phyloP scores from a whole-genome alignment of 2,329 filamentous ascomycete species.

The Penicillium sp. region DNA sequence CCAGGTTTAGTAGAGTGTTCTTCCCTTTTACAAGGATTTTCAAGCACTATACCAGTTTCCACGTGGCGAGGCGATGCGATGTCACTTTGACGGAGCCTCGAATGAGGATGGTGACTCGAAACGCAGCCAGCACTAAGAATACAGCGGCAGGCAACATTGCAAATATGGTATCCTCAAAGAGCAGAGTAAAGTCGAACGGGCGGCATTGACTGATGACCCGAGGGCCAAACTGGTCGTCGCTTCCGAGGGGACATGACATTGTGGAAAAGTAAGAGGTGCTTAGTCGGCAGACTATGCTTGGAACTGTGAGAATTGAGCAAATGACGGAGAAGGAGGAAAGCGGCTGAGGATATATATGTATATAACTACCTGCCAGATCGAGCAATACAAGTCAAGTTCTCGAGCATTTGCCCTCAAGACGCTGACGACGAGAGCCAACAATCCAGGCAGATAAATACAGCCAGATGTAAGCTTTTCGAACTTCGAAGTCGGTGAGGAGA shows the following conservation, averaged over 20 bases:
- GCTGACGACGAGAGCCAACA: background rate
- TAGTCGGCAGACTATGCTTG: too few species aligned
- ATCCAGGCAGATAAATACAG: background rate
- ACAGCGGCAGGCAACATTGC: conserved; percentile 4
- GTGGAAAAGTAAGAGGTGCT: background rate
- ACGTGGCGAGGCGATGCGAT: conserved; percentile 9
- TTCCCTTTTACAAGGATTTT: background rate
- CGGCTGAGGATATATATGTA: too few species aligned
- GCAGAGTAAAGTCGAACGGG: conserved; percentile 29
- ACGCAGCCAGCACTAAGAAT: conserved; percentile 5
- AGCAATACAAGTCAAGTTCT: background rate
- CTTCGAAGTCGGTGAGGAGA: background rate
- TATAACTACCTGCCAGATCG: background rate
- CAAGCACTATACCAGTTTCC: conserved; percentile 21
- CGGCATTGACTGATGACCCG: conserved; percentile 11
- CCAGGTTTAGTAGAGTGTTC: background rate
- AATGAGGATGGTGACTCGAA: conserved; percentile 1
- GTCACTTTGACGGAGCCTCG: conserved; percentile 5
- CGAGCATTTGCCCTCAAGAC: background rate
- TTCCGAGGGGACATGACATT: conserved; percentile 8
- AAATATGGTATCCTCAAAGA: conserved; percentile 14
- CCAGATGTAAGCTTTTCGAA: too few species aligned
- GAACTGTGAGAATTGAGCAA: too few species aligned
- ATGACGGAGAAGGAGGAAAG: too few species aligned
- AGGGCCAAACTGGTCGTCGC: conserved; percentile 12